phyloP scores from a whole-genome alignment of 352 stramenopile species.

The Elongisporangium undulatum region DNA sequence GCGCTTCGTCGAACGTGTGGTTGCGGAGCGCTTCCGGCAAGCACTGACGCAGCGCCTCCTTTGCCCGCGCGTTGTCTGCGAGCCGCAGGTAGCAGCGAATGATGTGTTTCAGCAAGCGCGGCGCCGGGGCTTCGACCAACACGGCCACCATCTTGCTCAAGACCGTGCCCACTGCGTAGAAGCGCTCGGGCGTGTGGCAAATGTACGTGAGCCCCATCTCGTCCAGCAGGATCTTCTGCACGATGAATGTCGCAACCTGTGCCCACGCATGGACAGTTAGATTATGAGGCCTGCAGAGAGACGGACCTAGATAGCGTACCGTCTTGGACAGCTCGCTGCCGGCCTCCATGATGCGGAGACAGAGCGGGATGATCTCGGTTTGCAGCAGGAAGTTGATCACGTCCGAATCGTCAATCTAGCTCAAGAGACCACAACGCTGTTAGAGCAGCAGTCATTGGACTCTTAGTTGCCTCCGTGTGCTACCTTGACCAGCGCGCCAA shows the following conservation, averaged over 20 bases:
- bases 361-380: constrained; percentile 99
- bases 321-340: constrained; percentile 98
- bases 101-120: constrained; percentile 98
- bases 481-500: constrained; percentile 98
- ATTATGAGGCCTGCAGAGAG: constrained; percentile 1
- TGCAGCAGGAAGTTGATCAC: constrained; percentile 99
- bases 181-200: constrained; percentile 96
- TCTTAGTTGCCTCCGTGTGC: background rate
- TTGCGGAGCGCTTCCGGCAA: constrained; percentile 93
- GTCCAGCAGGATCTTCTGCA: constrained; percentile 99
- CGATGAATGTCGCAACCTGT: constrained; percentile 98
- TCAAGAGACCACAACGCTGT: too few relatives aligned
- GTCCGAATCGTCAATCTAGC: constrained; percentile 95
- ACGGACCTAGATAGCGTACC: constrained; percentile 15
- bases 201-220: constrained; percentile 98
- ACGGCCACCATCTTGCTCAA: constrained; percentile 97
- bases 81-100: constrained; percentile 98
- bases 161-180: constrained; percentile 89
- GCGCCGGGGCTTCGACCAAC: constrained; percentile 91
- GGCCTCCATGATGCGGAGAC: constrained; percentile 98
- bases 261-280: background rate
- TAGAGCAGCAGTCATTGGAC: background rate
- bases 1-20: constrained; percentile 91
- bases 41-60: constrained; percentile 96
- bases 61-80: constrained; percentile 83